Evolutionary conservation across 306 rosid genomes (phyloP).

Genomic region (Begonia peltatifolia): DNA sequence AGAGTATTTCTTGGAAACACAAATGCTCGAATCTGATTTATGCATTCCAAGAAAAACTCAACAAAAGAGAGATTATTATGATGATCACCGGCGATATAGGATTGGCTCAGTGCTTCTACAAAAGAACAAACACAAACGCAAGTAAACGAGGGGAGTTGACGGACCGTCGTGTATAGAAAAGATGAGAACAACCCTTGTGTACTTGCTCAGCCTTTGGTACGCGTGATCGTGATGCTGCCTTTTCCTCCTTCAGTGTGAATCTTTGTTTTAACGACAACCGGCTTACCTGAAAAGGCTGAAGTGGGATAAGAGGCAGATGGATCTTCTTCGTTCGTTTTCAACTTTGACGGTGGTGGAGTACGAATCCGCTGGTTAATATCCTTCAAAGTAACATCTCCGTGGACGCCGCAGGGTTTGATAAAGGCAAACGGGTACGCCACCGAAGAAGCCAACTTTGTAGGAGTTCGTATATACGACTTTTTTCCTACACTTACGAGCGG

Average conservation of each 20-base stretch:
- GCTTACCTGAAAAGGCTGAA: slow-evolving; percentile 94
- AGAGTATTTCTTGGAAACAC: too few relatives aligned
- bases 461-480: slow-evolving; percentile 53
- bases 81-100: too few relatives aligned
- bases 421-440: slow-evolving; percentile 94
- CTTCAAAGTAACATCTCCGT: slow-evolving; percentile 82
- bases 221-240: slow-evolving; percentile 97
- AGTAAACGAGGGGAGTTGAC: too few relatives aligned
- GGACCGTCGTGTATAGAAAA: too few relatives aligned
- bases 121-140: too few relatives aligned
- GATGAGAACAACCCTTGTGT: too few relatives aligned
- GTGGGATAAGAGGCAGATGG: slow-evolving; percentile 43
- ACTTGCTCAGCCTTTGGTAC: slow-evolving; percentile 61
- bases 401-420: slow-evolving; percentile 70
- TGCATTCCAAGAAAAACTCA: too few relatives aligned
- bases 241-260: slow-evolving; percentile 88
- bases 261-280: slow-evolving; percentile 84
- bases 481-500: slow-evolving; percentile 27
- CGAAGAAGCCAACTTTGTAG: slow-evolving; percentile 54
- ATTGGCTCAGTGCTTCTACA: too few relatives aligned
- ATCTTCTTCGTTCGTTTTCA: slow-evolving; percentile 36
- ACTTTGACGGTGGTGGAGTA: slow-evolving; percentile 51
- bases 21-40: too few relatives aligned
- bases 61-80: too few relatives aligned
- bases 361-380: slow-evolving; percentile 83